Conservation (phyloP, 805 yeast species). For the Zygosaccharomyces kombuchaensis region DNA sequence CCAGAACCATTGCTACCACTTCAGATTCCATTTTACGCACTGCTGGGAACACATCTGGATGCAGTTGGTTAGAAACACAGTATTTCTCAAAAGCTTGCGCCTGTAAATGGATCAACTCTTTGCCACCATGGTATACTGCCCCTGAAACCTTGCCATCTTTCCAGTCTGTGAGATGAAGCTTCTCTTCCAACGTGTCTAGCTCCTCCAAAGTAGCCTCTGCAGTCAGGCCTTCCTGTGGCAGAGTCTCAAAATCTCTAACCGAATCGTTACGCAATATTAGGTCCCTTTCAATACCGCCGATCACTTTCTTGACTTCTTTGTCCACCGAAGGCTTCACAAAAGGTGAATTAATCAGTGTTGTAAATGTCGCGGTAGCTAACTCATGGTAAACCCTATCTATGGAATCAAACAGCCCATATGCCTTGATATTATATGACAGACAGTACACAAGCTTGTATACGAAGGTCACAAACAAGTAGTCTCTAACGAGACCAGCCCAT, state of each 20-base stretch:
- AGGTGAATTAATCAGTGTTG: conserved; percentile 44
- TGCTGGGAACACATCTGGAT: conserved; percentile 96
- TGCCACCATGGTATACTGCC: conserved; percentile 95
- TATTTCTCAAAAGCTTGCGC: conserved; percentile 68
- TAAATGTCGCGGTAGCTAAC: conserved; percentile 29
- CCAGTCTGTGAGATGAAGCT: conserved; percentile 72
- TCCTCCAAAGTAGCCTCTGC: conserved; percentile 45
- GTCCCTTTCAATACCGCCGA: conserved; percentile 48
- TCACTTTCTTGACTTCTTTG: conserved; percentile 49
- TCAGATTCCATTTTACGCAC: conserved; percentile 95
- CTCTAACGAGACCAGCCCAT: conserved; percentile 20
- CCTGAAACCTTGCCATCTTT: conserved; percentile 83
- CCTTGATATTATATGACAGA: conserved; percentile 24
- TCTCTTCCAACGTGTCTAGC: conserved; percentile 44
- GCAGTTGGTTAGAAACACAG: conserved; percentile 89
- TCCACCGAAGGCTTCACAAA: conserved; percentile 53
- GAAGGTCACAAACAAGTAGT: conserved; percentile 22
- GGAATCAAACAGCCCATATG: conserved; percentile 41
- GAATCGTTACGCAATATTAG: conserved; percentile 52
- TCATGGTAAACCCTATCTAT: conserved; percentile 15
- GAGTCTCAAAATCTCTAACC: conserved; percentile 40
- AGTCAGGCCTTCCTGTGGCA: conserved; percentile 62
- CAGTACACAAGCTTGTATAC: conserved; percentile 9
- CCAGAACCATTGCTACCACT: conserved; percentile 85
- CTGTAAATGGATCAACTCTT: conserved; percentile 69